Evolutionary conservation across 768 basidiomycete species (phyloP).

Genomic region (Suillus ampliporus): DNA sequence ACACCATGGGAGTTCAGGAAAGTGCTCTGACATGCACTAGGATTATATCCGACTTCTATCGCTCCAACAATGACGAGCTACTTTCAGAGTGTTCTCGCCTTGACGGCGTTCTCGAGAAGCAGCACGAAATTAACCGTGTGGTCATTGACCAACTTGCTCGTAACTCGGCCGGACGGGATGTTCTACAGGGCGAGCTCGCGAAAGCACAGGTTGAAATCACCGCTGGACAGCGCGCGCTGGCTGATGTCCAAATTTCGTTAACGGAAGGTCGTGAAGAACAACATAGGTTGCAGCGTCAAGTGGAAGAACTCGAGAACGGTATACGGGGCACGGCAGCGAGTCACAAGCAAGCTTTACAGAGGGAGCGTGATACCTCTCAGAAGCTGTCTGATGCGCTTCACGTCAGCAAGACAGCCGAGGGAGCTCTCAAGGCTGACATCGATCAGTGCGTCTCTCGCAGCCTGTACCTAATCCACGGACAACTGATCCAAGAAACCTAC

Average conservation of each 20-base stretch:
- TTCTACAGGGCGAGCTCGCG: slow-evolving; percentile 48
- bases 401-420: slow-evolving; percentile 68
- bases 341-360: slow-evolving; percentile 45
- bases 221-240: slow-evolving; percentile 24
- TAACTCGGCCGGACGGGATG: slow-evolving; percentile 47
- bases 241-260: slow-evolving; percentile 27
- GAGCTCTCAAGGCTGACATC: slow-evolving; percentile 69
- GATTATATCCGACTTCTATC: slow-evolving; percentile 44
- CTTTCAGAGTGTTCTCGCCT: slow-evolving; percentile 18
- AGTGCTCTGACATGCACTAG: slow-evolving; percentile 22
- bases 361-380: slow-evolving; percentile 52
- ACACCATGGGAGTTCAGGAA: slow-evolving; percentile 13
- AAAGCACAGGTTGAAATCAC: slow-evolving; percentile 44
- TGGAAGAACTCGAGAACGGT: slow-evolving; percentile 32
- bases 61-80: slow-evolving; percentile 41
- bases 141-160: slow-evolving; percentile 45
- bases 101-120: slow-evolving; percentile 19
- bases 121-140: slow-evolving; percentile 21
- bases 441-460: slow-evolving; percentile 56
- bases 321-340: slow-evolving; percentile 38
- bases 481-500: not conserved
- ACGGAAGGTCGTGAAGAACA: slow-evolving; percentile 23
- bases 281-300: slow-evolving; percentile 33
- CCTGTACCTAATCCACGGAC: slow-evolving; percentile 38
- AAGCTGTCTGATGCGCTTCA: slow-evolving; percentile 56